These are phyloP conservation scores for Medakamo hakoo DNA, from an alignment of 139 green algal species.

Conservation along the genomic window DNA sequence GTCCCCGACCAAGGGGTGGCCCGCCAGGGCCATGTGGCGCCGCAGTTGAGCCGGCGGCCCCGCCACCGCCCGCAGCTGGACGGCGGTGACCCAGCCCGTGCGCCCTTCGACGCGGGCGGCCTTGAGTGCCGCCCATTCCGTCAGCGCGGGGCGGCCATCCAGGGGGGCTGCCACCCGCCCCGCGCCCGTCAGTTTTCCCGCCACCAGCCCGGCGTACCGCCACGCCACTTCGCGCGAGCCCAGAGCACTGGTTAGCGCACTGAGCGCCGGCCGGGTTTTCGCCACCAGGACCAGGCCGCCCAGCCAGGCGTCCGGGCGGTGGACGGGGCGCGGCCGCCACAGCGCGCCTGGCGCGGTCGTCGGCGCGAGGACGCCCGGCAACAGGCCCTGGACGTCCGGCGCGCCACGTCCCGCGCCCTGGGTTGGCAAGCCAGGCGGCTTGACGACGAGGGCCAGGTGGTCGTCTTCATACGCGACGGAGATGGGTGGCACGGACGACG, in stretches of 20 bases:
- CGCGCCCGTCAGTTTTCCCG: conserved; percentile 21
- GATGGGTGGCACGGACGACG: not conserved
- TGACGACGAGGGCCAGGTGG: conserved; percentile 24
- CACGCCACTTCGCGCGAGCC: conserved; percentile 25
- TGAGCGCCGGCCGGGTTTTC: conserved; percentile 33
- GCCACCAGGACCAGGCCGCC: conserved; percentile 47
- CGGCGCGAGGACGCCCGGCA: conserved; percentile 4
- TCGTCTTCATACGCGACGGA: conserved; percentile 26
- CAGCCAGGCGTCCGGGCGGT: conserved; percentile 41
- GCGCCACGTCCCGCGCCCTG: not conserved
- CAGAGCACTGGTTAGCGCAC: conserved; percentile 19
- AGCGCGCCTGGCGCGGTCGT: conserved; percentile 5
- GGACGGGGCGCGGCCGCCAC: conserved; percentile 19
- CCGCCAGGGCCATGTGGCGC: conserved; percentile 46
- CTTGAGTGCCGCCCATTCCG: conserved; percentile 9
- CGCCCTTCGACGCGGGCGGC: conserved; percentile 3
- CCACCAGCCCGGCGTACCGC: conserved; percentile 33
- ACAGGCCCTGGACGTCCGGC: not conserved
- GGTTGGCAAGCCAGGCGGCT: conserved; percentile 17
- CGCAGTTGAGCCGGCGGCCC: conserved; percentile 55
- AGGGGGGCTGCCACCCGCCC: conserved; percentile 19
- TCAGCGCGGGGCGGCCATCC: conserved; percentile 11
- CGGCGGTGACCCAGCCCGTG: conserved; percentile 12
- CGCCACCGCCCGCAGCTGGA: conserved; percentile 43
- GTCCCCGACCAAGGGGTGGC: conserved; percentile 45